A percentile compares a stretch with the other conserved stretches of the same genome.
These are phyloP conservation scores for Megacollybia marginata DNA, from an alignment of 768 basidiomycete species.

Conservation along the genomic window DNA sequence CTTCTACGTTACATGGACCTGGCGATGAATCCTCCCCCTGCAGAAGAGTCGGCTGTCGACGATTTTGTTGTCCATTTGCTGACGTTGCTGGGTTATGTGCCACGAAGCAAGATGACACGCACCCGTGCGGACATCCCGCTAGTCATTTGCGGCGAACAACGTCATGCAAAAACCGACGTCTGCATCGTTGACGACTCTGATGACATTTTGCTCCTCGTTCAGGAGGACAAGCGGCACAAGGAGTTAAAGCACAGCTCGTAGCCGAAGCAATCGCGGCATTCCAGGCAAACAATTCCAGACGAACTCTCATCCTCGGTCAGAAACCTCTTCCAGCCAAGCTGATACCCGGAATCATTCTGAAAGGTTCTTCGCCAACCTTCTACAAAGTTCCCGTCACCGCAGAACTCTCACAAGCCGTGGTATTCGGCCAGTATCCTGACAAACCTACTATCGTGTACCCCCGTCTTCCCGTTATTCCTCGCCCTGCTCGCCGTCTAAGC, in stretches of 20 bases:
- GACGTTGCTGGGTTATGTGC: constrained; percentile 5
- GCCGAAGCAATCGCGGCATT: constrained; percentile 5
- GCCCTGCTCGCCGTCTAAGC: too few relatives aligned
- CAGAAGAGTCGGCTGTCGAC: constrained; percentile 1
- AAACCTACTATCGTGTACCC: constrained; percentile 12
- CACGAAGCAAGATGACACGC: background rate
- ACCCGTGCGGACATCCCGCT: background rate
- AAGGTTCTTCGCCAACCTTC: constrained; percentile 15
- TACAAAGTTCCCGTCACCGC: constrained; percentile 17
- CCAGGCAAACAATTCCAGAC: background rate
- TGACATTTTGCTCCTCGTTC: constrained; percentile 3
- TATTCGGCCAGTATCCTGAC: constrained; percentile 11
- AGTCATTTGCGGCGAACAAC: constrained; percentile 2
- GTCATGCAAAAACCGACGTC: constrained; percentile 1
- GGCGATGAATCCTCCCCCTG: background rate
- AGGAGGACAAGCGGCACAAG: constrained; percentile 2
- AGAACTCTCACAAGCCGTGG: constrained; percentile 12
- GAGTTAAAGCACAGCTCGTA: constrained; percentile 2
- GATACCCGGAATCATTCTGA: constrained; percentile 9
- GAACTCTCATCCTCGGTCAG: background rate
- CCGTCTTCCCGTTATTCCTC: constrained; percentile 9
- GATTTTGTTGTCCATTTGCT: background rate
- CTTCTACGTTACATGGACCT: constrained; percentile 3
- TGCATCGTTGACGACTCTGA: background rate
- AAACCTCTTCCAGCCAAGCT: background rate